phyloP scores from a whole-genome alignment of 371 early-diverging fungal genomes.

The Umbelopsis sp. region DNA sequence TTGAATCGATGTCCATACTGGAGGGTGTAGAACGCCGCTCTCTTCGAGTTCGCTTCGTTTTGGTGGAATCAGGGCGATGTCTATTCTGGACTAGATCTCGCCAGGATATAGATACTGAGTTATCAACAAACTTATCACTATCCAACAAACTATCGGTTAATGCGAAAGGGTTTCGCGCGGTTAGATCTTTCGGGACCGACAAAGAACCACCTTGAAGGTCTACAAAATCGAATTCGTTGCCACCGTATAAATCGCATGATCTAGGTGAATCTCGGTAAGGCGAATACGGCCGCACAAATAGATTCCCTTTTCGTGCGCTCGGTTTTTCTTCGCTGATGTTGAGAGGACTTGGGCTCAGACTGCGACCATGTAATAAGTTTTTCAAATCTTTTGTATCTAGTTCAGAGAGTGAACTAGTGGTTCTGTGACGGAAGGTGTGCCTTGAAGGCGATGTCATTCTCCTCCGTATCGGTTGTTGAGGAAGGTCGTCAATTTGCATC shows the following conservation, averaged over 20 bases:
- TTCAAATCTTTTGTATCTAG: background rate
- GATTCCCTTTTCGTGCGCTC: background rate
- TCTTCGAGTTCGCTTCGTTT: background rate
- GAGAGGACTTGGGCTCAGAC: slow-evolving; percentile 2
- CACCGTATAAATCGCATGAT: background rate
- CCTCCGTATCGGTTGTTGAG: background rate
- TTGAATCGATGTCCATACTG: slow-evolving; percentile 8
- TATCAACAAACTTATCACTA: slow-evolving; percentile 11
- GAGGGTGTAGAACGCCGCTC: background rate
- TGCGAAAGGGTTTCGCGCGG: background rate
- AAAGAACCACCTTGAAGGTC: background rate
- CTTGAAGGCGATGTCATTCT: slow-evolving; percentile 14
- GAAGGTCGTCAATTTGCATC: background rate
- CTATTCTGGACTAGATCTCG: slow-evolving; percentile 14
- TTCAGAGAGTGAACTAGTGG: background rate
- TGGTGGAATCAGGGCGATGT: background rate
- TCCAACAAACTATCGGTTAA: slow-evolving; percentile 7
- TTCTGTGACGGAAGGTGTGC: background rate
- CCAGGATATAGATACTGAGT: slow-evolving; percentile 4
- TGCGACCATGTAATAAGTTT: slow-evolving; percentile 8
- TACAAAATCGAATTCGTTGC: slow-evolving; percentile 5
- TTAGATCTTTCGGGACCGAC: background rate
- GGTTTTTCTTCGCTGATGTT: background rate
- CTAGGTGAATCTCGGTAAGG: background rate
- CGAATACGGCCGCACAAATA: slow-evolving; percentile 1